These are phyloP conservation scores for Boechera retrofracta DNA, from an alignment of 345 rosid genomes.

Conservation along the genomic window DNA sequence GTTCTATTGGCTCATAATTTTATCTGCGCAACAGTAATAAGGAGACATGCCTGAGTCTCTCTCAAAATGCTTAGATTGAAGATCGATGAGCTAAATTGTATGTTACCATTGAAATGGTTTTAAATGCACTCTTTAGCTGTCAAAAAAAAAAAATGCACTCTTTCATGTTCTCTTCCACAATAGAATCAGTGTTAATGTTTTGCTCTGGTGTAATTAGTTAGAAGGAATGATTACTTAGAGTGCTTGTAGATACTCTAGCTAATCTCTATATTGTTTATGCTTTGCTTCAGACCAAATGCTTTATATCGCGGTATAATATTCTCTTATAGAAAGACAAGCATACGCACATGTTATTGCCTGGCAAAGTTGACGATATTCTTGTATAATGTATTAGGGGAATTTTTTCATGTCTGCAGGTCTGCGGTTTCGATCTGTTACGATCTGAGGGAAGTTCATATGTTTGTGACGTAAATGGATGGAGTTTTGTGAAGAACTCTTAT, in stretches of 20 bases:
- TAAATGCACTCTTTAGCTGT: not conserved
- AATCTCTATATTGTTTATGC: not conserved
- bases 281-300: not conserved
- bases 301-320: not conserved
- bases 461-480: slow-evolving; percentile 99
- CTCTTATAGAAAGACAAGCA: slow-evolving; percentile 3
- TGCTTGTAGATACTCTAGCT: slow-evolving; percentile 17
- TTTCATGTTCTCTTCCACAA: slow-evolving; percentile 11
- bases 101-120: slow-evolving; percentile 5
- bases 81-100: not conserved
- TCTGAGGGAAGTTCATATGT: slow-evolving; percentile 96
- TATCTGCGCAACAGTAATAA: too few relatives aligned
- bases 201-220: not conserved
- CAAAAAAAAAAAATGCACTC: not conserved
- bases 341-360: slow-evolving; percentile 1
- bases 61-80: not conserved
- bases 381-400: not conserved
- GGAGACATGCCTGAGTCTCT: too few relatives aligned
- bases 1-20: too few relatives aligned
- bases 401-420: slow-evolving; percentile 63
- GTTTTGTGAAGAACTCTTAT: slow-evolving; percentile 98
- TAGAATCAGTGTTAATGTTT: not conserved
- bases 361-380: not conserved
- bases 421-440: slow-evolving; percentile 98
- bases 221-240: not conserved